Evolutionary conservation across 352 stramenopile genomes (phyloP).

Genomic region (Blastocystis sp.): DNA sequence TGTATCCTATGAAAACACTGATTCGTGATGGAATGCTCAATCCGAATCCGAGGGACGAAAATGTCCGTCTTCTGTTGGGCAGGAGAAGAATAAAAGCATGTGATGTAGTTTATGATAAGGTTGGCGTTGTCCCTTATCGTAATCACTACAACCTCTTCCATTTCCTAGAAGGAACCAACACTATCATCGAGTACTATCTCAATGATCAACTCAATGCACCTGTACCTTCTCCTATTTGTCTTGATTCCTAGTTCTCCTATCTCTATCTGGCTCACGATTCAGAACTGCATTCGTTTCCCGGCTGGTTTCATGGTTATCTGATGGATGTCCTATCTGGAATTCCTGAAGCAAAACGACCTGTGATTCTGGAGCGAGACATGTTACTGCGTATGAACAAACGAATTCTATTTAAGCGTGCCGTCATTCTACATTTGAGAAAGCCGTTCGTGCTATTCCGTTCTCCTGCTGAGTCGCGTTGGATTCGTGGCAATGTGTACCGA

Average conservation of each 20-base stretch:
- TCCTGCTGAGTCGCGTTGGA: not conserved
- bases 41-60: too few species aligned
- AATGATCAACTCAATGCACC: not conserved
- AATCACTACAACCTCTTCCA: not conserved
- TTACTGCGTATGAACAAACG: not conserved
- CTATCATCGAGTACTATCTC: not conserved
- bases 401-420: not conserved
- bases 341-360: not conserved
- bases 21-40: too few species aligned
- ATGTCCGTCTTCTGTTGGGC: too few species aligned
- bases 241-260: too few species aligned
- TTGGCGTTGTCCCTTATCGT: too few species aligned
- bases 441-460: not conserved
- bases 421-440: not conserved
- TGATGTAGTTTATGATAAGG: too few species aligned
- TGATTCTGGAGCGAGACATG: constrained; percentile 28
- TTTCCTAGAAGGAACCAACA: not conserved
- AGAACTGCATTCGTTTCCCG: too few species aligned
- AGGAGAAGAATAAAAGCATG: too few species aligned
- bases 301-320: not conserved
- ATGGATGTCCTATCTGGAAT: not conserved
- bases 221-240: not conserved
- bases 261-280: too few species aligned
- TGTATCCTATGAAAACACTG: too few species aligned
- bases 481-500: not conserved